phyloP scores from a whole-genome alignment of 441 rosid species.

The Corymbia citriodora region DNA sequence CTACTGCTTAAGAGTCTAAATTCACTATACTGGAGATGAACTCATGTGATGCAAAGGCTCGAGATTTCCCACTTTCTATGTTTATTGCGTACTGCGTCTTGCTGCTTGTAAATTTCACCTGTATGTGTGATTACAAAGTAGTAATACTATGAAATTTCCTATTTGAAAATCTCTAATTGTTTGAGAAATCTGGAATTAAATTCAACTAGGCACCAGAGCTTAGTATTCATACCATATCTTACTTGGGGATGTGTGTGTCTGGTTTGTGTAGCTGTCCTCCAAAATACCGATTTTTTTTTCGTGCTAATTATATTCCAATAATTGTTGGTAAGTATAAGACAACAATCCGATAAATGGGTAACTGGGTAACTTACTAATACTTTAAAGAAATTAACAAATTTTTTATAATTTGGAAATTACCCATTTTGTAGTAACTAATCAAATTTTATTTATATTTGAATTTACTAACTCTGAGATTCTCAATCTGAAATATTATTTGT shows the following conservation, averaged over 20 bases:
- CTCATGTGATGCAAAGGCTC: not conserved
- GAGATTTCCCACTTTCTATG: not conserved
- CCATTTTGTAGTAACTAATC: not conserved
- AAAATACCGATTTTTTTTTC: fast-evolving
- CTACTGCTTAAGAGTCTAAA: slow-evolving; percentile 5
- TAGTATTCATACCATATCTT: not conserved
- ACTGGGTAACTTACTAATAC: not conserved
- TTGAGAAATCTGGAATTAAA: not conserved
- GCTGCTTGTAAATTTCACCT: not conserved
- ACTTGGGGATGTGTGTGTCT: not conserved
- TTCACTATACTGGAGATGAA: not conserved
- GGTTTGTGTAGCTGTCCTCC: fast-evolving
- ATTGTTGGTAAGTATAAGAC: not conserved
- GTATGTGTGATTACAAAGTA: not conserved
- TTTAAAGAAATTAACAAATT: not conserved
- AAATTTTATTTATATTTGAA: not conserved
- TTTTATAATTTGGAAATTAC: not conserved
- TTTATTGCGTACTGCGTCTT: not conserved
- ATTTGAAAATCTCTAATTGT: not conserved
- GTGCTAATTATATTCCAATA: not conserved
- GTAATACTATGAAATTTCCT: not conserved
- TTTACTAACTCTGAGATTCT: not conserved
- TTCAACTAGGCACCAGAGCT: not conserved
- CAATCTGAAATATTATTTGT: not conserved
- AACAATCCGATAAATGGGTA: not conserved